Evolutionary conservation across 2,329 filamentous ascomycete genomes (phyloP), one percentile per base, ranked within the genome.

Genomic region (Cercospora zeae-maydis): DNA sequence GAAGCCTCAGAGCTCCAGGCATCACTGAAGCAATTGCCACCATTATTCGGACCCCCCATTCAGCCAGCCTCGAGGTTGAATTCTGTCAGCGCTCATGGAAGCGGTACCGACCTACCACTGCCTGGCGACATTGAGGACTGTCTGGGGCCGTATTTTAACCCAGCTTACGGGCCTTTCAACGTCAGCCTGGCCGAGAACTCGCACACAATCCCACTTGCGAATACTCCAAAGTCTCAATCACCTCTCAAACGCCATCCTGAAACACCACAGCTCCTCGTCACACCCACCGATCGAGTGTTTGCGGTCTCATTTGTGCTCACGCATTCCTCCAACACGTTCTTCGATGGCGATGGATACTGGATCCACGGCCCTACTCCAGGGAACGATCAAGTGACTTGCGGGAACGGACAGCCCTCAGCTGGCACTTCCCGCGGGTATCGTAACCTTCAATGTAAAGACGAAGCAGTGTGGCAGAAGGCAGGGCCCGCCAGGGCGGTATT

Each of bases 81-180:
- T 19, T n/a, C 0, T 3, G 4, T 27, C 30, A n/a, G 30, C 13
- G 21, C n/a, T 34, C 14, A 45, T 2, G 24, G 11, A 42, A 36
- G 24, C 24, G 16, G 24, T 3, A n/a, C 2, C 34, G 10, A n/a
- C 8, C 14, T 51, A 30, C 30, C 59, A n/a, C 31, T 61, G 8
- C 63, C 60, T 3, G 60, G 63, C 9, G 9, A 37, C 4, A 10
- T 56, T 33, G 11, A 42, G 9, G 45, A 58, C 7, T 66, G 63
- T 39, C 19, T 52, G 13, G 63, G 63, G 2, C 21, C 56, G 4
- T 66, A 66, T 19, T 37, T 21, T 9, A 58, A 66, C 24, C 58
- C 63, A 24, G 60, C 55, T 6, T 66, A 63, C 27, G 63, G 63
- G 1, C 9, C 55, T 5, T 52, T 62, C 16, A 67, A 65, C 36